Base-by-base conservation (phyloP, 495 filamentous ascomycete genomes). In the Antarctomyces pellizariae region DNA sequence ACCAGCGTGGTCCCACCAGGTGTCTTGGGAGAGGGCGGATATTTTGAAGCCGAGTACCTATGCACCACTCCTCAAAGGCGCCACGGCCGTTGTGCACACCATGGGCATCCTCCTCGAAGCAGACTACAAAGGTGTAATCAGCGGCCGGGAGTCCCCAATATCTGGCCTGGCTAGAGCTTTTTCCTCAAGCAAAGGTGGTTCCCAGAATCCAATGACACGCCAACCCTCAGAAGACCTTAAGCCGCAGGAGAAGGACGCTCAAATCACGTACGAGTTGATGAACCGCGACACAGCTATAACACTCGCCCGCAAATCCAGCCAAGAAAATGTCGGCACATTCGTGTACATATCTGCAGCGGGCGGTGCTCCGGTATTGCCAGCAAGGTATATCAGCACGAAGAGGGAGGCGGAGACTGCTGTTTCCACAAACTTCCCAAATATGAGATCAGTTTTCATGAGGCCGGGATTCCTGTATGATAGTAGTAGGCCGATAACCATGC, bases 81-180 rank as follows among this genome's bases (percentile, higher is more conserved):
- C 83, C 23, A 68, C 75, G 42, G 78, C 68, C 16, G 80, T 95
- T 8, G 72, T 97, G 12, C 86, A 97, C 52, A 73, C 57, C 34
- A 76, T 91, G 70, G 86, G 86, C 4, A 95, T 97, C 28, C 57
- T 97, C n/a, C 61, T 97, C 7, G 86, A 97, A 51, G 83, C 84
- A 5, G 86, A 97, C 49, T 97, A 97, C 59, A 95, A 97, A 52
- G 75, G 74, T 32, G 78, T 92, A 3, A 44, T 97, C 20, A 66
- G 62, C 28, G 89, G 86, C 10, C 62, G 60, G 25, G 82, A 86
- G 38, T 75, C 73, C 0, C 64, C 77, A 3, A 43, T 84, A 28
- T 47, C 66, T 1, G 82, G 80, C 0, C 49, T 97, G 3, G 58
- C 62, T 29, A 66, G 68, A 26, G 82, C 77, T 20, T 95, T 93